These are phyloP conservation scores for Camellia japonica DNA, from an alignment of 148 eudicot species.

Conservation along the genomic window DNA sequence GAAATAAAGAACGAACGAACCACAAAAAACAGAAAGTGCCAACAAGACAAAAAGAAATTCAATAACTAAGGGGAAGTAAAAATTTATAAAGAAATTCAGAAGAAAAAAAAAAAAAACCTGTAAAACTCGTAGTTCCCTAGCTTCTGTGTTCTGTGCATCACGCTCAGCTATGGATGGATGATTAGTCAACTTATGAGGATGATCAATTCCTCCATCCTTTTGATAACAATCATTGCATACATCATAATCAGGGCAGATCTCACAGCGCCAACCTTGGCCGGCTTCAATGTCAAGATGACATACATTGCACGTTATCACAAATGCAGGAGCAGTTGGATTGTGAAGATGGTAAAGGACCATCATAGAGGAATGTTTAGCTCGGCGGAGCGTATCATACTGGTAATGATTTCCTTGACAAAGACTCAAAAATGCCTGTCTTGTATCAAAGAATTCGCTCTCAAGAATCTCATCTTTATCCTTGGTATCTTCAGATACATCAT, in stretches of 20 bases:
- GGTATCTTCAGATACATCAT: constrained; percentile 70
- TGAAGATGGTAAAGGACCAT: constrained; percentile 99
- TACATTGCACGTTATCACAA: constrained; percentile 76
- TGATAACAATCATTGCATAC: constrained; percentile 84
- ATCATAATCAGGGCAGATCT: constrained; percentile 94
- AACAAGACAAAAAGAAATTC: neutral
- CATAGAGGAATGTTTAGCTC: constrained; percentile 99
- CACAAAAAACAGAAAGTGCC: constrained; percentile 2
- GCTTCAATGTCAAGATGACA: constrained; percentile 92
- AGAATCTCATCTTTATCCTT: constrained; percentile 91
- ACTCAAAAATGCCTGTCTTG: constrained; percentile 90
- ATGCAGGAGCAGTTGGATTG: constrained; percentile 99
- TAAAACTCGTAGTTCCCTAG: constrained; percentile 78
- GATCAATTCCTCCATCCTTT: constrained; percentile 76
- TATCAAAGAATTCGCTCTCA: constrained; percentile 97
- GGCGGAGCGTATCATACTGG: constrained; percentile 95
- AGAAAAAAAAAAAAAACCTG: constrained; percentile 49
- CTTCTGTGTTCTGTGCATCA: constrained; percentile 93
- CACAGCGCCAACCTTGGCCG: constrained; percentile 99
- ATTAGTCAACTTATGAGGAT: constrained; percentile 93
- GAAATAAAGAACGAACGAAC: neutral
- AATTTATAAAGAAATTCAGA: neutral
- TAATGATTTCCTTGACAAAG: constrained; percentile 99
- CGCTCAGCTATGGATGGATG: constrained; percentile 80
- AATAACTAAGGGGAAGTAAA: constrained; percentile 11